Evolutionary conservation across 805 yeast species (phyloP).

Genomic region (Lipomyces yamanashiensis): DNA sequence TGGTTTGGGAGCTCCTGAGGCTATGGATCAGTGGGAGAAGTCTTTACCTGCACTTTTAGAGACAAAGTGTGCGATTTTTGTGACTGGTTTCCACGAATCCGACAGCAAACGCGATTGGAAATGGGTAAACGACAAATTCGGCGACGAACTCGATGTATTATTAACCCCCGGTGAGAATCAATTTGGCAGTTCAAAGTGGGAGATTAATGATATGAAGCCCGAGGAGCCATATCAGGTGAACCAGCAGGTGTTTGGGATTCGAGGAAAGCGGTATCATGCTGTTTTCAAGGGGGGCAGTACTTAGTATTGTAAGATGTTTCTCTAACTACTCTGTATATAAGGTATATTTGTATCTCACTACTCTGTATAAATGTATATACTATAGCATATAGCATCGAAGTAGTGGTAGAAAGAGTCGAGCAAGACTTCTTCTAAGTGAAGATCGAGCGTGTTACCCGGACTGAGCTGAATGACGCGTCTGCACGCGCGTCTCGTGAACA

Average conservation of each 20-base stretch:
- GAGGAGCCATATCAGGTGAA: constrained; percentile 93
- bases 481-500: no score
- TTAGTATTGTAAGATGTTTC: constrained; percentile 9
- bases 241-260: constrained; percentile 84
- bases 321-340: neutral
- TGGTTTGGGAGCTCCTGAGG: constrained; percentile 83
- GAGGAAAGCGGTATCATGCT: constrained; percentile 97
- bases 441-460: no score
- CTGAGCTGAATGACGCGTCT: no score
- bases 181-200: constrained; percentile 91
- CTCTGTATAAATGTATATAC: neutral
- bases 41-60: constrained; percentile 86
- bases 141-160: constrained; percentile 78
- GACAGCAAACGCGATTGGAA: constrained; percentile 73
- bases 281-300: constrained; percentile 43
- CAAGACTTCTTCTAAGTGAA: no score
- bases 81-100: constrained; percentile 83
- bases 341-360: no score
- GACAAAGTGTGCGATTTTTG: constrained; percentile 88
- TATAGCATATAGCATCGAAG: no score
- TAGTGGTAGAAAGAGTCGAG: no score
- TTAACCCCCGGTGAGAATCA: constrained; percentile 73
- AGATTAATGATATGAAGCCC: constrained; percentile 87
- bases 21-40: constrained; percentile 79
- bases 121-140: constrained; percentile 69